These are phyloP conservation scores for Pinus tabuliformis DNA, from an alignment of 75 land plant genomes.

Conservation along the genomic window DNA sequence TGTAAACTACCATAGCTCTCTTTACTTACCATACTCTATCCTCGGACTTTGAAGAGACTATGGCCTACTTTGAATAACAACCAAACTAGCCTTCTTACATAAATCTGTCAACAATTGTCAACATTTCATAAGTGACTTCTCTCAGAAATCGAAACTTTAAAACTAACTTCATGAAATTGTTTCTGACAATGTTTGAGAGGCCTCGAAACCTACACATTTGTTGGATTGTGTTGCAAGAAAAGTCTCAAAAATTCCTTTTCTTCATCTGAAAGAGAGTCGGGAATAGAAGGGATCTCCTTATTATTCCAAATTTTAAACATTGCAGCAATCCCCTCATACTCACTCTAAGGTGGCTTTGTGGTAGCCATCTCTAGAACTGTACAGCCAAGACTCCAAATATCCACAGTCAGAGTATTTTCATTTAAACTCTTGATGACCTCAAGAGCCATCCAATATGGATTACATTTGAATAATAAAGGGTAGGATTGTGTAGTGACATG, in stretches of 20 bases:
- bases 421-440: conserved; percentile 74
- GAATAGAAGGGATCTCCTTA: conserved; percentile 76
- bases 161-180: no score
- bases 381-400: conserved; percentile 97
- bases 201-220: neutral
- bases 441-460: conserved; percentile 97
- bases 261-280: conserved; percentile 63
- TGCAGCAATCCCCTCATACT: conserved; percentile 87
- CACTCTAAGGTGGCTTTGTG: conserved; percentile 87
- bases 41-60: no score
- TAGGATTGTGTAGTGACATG: conserved; percentile 64
- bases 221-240: conserved; percentile 69
- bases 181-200: no score
- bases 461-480: conserved; percentile 81
- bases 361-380: conserved; percentile 96
- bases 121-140: no score
- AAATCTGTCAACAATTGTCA: no score
- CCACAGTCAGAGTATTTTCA: conserved; percentile 76
- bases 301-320: conserved; percentile 89
- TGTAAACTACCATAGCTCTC: no score
- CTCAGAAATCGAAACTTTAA: no score
- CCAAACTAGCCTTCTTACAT: no score
- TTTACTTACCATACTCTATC: no score
- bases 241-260: conserved; percentile 64
- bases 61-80: no score